Conservation (phyloP, 345 rosid species). For the Lenwebbia sp. region DNA sequence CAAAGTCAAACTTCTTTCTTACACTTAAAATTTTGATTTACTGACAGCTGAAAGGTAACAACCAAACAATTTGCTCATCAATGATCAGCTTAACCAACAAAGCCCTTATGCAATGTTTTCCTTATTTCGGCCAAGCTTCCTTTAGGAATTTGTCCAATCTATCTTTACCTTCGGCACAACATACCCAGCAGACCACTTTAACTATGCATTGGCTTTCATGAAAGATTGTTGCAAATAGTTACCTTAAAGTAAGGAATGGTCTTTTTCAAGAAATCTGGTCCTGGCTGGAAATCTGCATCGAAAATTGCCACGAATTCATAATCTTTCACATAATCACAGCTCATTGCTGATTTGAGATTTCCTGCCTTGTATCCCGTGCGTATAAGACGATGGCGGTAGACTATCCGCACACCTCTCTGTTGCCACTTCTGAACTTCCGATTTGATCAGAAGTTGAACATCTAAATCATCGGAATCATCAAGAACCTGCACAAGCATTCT, state of each 20-base stretch:
- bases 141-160: too few relatives aligned
- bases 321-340: constrained; percentile 73
- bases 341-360: constrained; percentile 90
- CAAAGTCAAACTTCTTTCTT: not conserved
- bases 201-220: not conserved
- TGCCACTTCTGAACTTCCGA: constrained; percentile 93
- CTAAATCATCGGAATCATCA: constrained; percentile 80
- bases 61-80: not conserved
- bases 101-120: not conserved
- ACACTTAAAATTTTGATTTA: not conserved
- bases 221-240: not conserved
- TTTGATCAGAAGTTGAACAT: constrained; percentile 66
- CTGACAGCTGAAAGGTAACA: not conserved
- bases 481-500: constrained; percentile 79
- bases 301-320: constrained; percentile 82
- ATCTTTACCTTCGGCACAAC: too few relatives aligned
- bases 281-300: constrained; percentile 92
- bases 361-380: constrained; percentile 92
- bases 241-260: constrained; percentile 82
- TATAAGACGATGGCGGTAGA: constrained; percentile 81
- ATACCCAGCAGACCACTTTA: not conserved
- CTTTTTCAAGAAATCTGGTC: constrained; percentile 76
- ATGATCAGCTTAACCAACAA: not conserved
- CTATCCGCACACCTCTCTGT: constrained; percentile 61
- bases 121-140: not conserved